Conservation (phyloP, 129 eudicot species). For the Kitagawia praeruptora region DNA sequence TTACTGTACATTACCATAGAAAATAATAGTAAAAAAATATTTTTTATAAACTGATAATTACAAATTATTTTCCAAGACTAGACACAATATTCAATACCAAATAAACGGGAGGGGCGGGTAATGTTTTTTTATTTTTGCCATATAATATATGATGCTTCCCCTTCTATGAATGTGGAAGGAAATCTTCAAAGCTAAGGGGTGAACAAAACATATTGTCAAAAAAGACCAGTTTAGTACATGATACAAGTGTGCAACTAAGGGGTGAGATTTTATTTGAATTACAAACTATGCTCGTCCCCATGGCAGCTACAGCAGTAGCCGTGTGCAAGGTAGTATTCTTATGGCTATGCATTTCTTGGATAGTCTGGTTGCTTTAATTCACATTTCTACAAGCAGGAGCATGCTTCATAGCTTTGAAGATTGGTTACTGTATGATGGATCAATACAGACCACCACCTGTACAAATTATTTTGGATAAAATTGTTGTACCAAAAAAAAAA, state of each 20-base stretch:
- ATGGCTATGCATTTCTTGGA: not conserved
- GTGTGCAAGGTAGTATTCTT: not conserved
- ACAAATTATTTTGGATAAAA: not conserved
- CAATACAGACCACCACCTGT: slow-evolving; percentile 90
- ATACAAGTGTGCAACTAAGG: not conserved
- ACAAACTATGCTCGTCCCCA: not conserved
- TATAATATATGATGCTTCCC: no score
- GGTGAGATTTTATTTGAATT: not conserved
- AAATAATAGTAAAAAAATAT: no score
- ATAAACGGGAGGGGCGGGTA: no score
- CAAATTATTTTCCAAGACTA: no score
- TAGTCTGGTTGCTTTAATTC: not conserved
- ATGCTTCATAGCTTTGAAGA: slow-evolving; percentile 47
- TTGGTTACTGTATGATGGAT: slow-evolving; percentile 55
- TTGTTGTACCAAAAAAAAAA: not conserved
- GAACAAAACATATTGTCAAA: not conserved
- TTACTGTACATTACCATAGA: no score
- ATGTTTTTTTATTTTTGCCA: no score
- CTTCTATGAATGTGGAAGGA: no score
- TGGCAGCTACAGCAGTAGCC: not conserved
- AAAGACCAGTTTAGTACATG: not conserved
- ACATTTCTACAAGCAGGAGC: not conserved
- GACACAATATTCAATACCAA: no score
- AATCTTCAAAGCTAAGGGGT: no score
- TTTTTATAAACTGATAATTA: no score